phyloP scores from a whole-genome alignment of 2,329 filamentous ascomycete species.

The Lecanoromycetidae sp. region DNA sequence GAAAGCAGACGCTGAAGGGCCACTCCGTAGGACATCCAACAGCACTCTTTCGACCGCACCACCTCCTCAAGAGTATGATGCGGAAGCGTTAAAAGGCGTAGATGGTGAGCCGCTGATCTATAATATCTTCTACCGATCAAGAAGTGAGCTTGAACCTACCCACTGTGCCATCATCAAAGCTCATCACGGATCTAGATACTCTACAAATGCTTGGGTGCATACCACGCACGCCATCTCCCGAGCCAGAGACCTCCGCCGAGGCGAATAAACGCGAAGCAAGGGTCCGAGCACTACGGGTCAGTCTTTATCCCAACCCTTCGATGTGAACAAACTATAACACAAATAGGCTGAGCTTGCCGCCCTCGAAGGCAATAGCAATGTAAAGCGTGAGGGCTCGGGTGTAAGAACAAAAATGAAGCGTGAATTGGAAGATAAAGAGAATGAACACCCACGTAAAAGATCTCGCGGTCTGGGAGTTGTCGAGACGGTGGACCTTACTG shows the following conservation, averaged over 20 bases:
- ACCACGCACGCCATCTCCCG: slow-evolving; percentile 12
- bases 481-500: slow-evolving; percentile 9
- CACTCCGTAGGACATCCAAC: background rate
- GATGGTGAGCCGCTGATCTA: background rate
- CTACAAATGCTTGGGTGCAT: slow-evolving; percentile 16
- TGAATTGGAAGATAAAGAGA: slow-evolving; percentile 7
- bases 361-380: slow-evolving; percentile 7
- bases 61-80: background rate
- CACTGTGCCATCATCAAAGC: background rate
- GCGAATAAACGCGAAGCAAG: background rate
- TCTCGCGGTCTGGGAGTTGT: background rate
- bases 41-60: background rate
- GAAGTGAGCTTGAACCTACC: background rate
- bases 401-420: slow-evolving; percentile 9
- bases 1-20: background rate
- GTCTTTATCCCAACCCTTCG: background rate
- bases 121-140: slow-evolving; percentile 13
- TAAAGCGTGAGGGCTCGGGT: background rate
- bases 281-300: slow-evolving; percentile 5
- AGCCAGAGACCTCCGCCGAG: background rate
- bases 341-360: slow-evolving; percentile 9
- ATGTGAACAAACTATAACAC: background rate
- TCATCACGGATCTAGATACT: background rate
- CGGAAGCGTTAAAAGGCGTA: background rate
- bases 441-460: background rate